phyloP scores from a whole-genome alignment of 2,329 filamentous ascomycete species.

The Aureobasidium musti region DNA sequence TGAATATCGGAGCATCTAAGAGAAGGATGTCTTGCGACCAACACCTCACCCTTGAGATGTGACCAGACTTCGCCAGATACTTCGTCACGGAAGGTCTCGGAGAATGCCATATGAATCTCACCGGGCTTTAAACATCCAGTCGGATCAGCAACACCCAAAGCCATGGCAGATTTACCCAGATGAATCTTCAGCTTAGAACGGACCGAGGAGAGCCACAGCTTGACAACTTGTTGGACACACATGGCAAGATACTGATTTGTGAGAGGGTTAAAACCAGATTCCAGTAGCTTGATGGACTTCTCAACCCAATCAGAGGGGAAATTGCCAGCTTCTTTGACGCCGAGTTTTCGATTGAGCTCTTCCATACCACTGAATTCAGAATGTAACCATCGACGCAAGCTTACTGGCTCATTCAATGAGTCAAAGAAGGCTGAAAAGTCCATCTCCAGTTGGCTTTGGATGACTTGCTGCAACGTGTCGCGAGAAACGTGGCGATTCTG shows the following conservation, averaged over 20 bases:
- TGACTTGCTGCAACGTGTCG: conserved; percentile 51
- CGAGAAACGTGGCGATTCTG: conserved; percentile 58
- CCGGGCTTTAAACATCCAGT: conserved; percentile 60
- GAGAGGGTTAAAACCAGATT: conserved; percentile 41
- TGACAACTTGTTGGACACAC: conserved; percentile 52
- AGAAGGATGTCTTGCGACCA: conserved; percentile 70
- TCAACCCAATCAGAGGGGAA: conserved; percentile 57
- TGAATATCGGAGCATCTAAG: conserved; percentile 73
- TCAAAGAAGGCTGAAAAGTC: conserved; percentile 57
- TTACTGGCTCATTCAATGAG: conserved; percentile 54
- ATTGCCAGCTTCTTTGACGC: conserved; percentile 50
- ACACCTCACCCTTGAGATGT: conserved; percentile 60
- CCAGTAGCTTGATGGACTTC: conserved; percentile 57
- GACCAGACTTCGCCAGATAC: conserved; percentile 57
- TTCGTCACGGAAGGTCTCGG: conserved; percentile 58
- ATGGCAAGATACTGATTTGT: conserved; percentile 33
- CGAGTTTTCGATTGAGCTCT: conserved; percentile 39
- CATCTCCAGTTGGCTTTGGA: conserved; percentile 53
- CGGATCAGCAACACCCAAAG: conserved; percentile 71
- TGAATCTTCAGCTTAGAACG: conserved; percentile 30
- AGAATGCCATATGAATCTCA: conserved; percentile 70
- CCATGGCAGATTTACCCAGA: conserved; percentile 56
- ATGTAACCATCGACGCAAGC: conserved; percentile 59
- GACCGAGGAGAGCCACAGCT: conserved; percentile 56
- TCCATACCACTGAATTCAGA: conserved; percentile 48